These are phyloP conservation scores for Malus hybrid DNA, from an alignment of 331 rosid species.

Conservation along the genomic window DNA sequence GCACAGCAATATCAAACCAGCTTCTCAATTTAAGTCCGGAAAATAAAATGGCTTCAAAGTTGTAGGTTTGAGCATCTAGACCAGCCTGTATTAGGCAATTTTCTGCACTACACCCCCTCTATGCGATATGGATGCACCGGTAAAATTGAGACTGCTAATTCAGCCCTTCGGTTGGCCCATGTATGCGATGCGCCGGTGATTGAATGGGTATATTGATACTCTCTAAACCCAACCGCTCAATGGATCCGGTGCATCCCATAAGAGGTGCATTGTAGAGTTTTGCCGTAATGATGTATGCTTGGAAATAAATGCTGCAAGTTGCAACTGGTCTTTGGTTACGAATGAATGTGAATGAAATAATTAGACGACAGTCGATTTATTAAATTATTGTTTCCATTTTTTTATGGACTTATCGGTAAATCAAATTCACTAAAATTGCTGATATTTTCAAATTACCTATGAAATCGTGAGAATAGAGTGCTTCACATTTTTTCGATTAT, in stretches of 20 bases:
- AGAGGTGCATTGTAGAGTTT: not conserved
- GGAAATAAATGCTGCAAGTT: not conserved
- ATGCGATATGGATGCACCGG: too few relatives aligned
- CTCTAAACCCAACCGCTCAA: not conserved
- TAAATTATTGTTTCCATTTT: not conserved
- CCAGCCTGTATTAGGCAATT: too few relatives aligned
- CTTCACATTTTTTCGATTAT: too few relatives aligned
- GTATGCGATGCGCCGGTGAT: not conserved
- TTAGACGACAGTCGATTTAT: not conserved
- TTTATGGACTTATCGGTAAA: not conserved
- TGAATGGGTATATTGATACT: not conserved
- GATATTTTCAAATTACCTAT: too few relatives aligned
- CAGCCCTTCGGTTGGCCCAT: rapidly evolving
- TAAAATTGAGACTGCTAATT: not conserved
- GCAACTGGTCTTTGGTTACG: not conserved
- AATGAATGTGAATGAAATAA: not conserved
- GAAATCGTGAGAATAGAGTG: too few relatives aligned
- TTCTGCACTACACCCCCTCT: too few relatives aligned
- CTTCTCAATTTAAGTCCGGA: not conserved
- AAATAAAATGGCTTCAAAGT: not conserved
- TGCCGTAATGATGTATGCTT: not conserved
- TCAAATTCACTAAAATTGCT: not conserved
- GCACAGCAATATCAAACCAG: too few relatives aligned
- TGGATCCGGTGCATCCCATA: not conserved
- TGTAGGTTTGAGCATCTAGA: not conserved